A percentile compares a stretch with the other conserved stretches of the same genome.
Conservation (phyloP, 2,329 filamentous ascomycete species). For the Simplicillium sp. region DNA sequence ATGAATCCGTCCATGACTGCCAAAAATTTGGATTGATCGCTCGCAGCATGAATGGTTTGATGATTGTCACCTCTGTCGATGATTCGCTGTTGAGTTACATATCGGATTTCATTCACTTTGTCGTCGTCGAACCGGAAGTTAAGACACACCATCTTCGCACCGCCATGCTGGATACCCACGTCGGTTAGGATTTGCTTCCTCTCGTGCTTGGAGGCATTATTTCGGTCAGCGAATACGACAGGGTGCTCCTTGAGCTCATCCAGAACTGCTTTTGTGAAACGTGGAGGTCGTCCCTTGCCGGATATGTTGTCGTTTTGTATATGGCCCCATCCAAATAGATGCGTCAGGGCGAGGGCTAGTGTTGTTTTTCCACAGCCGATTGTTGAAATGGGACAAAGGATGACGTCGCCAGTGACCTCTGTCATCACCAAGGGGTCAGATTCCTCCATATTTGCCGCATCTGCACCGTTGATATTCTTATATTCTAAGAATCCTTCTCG, state of each 20-base stretch:
- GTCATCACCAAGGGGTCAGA: slow-evolving; percentile 33
- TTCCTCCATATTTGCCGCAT: slow-evolving; percentile 71
- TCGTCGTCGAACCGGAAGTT: slow-evolving; percentile 81
- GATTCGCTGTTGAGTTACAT: slow-evolving; percentile 69
- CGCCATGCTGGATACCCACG: slow-evolving; percentile 50
- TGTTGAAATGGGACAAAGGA: slow-evolving; percentile 85
- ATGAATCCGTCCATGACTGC: slow-evolving; percentile 95
- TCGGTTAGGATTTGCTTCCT: slow-evolving; percentile 81
- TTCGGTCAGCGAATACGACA: slow-evolving; percentile 84
- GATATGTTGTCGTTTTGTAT: slow-evolving; percentile 95
- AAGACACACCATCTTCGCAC: slow-evolving; percentile 70
- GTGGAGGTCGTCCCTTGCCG: slow-evolving; percentile 64
- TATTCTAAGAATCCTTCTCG: slow-evolving; percentile 79
- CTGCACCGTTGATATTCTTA: slow-evolving; percentile 77
- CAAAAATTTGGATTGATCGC: slow-evolving; percentile 63
- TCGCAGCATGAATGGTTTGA: slow-evolving; percentile 87
- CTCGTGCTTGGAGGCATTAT: slow-evolving; percentile 86
- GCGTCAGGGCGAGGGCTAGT: slow-evolving; percentile 67
- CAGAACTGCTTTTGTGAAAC: slow-evolving; percentile 65
- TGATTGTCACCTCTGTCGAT: slow-evolving; percentile 87
- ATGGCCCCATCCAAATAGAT: slow-evolving; percentile 86
- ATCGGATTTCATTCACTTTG: slow-evolving; percentile 61
- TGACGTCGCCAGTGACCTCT: slow-evolving; percentile 56
- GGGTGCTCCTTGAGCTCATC: slow-evolving; percentile 53
- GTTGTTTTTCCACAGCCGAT: slow-evolving; percentile 98